These are phyloP conservation scores for Phytopythium mirpurense DNA, from an alignment of 352 stramenopile genomes.

Conservation along the genomic window DNA sequence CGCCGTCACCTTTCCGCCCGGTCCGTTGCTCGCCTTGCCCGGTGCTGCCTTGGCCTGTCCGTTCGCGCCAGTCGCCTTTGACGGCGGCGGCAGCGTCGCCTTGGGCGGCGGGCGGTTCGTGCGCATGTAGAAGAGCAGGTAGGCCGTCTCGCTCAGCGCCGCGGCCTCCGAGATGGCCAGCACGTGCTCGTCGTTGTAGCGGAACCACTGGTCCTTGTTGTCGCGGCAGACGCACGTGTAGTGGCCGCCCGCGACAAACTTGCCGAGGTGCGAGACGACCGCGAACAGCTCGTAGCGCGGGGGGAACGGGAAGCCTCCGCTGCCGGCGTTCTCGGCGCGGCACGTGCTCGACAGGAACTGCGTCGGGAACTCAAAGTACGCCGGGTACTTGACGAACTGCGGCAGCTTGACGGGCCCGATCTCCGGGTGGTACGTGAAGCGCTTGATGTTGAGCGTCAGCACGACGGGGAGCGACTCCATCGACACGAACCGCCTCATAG, in stretches of 20 bases:
- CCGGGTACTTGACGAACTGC: constrained; percentile 80
- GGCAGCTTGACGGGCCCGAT: constrained; percentile 75
- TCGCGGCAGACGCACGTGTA: constrained; percentile 82
- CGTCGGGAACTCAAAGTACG: constrained; percentile 63
- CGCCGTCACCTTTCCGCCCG: constrained; percentile 9
- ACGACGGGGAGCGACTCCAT: constrained; percentile 76
- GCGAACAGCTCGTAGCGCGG: constrained; percentile 81
- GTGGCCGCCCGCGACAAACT: constrained; percentile 75
- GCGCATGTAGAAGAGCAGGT: constrained; percentile 79
- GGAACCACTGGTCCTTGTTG: constrained; percentile 87
- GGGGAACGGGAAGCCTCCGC: constrained; percentile 25
- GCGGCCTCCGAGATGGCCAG: constrained; percentile 63
- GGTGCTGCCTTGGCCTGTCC: constrained; percentile 8
- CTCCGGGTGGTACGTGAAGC: constrained; percentile 81
- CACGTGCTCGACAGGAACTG: constrained; percentile 62
- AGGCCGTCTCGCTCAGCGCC: constrained; percentile 68
- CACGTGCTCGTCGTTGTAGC: constrained; percentile 81
- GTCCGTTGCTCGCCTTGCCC: constrained; percentile 12
- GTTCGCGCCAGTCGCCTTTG: constrained; percentile 8
- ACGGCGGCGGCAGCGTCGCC: constrained; percentile 10
- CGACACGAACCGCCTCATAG: constrained; percentile 68
- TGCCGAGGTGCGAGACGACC: constrained; percentile 76
- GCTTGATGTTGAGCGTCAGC: constrained; percentile 79
- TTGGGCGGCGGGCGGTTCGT: constrained; percentile 31
- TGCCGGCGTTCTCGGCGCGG: constrained; percentile 25